Evolutionary conservation across 2,329 filamentous ascomycete genomes (phyloP).

Genomic region (Botrytis cinerea): DNA sequence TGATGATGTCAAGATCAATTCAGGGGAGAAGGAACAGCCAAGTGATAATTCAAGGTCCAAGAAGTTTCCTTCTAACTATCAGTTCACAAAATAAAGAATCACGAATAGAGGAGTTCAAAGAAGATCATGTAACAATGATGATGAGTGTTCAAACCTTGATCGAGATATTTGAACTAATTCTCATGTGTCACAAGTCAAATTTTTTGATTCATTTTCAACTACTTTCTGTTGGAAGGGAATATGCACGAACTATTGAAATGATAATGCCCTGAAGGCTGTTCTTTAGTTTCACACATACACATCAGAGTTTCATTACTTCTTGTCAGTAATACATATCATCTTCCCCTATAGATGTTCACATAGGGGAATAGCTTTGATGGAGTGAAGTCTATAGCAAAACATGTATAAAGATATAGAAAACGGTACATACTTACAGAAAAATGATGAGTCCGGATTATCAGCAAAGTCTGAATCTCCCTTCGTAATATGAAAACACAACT

Average conservation of each 20-base stretch:
- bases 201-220: rapidly evolving
- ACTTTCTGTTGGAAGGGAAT: not conserved
- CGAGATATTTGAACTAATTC: no score
- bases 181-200: not conserved
- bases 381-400: no score
- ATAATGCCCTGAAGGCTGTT: rapidly evolving
- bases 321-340: not conserved
- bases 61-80: not conserved
- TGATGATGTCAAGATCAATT: no score
- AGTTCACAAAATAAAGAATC: not conserved
- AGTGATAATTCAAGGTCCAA: no score
- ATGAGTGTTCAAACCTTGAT: not conserved
- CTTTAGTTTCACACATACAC: not conserved
- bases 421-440: not conserved
- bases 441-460: not conserved
- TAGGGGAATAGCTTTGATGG: no score
- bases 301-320: not conserved
- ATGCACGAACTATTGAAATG: not conserved
- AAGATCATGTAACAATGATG: not conserved
- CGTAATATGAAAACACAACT: not conserved
- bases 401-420: not conserved
- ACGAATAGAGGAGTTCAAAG: not conserved
- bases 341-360: not conserved
- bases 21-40: no score
- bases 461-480: no score